Conservation (phyloP, 345 rosid genomes). For the Laguncularia racemosa region DNA sequence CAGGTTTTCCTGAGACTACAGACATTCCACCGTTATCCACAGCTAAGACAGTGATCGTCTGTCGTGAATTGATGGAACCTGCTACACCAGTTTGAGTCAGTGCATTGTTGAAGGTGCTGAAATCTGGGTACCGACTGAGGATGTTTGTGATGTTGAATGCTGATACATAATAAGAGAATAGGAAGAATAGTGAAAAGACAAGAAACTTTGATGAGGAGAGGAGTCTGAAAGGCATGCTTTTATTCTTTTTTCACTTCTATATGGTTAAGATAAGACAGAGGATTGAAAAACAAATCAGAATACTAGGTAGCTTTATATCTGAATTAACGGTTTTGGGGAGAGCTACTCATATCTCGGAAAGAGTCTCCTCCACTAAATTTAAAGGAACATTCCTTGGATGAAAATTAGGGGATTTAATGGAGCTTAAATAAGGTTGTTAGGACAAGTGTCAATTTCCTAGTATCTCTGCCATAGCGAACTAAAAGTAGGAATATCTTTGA, state of each 20-base stretch:
- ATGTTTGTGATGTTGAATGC: conserved; percentile 32
- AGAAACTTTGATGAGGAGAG: not conserved
- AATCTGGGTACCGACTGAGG: conserved; percentile 19
- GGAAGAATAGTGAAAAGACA: conserved; percentile 1
- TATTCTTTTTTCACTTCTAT: too few relatives aligned
- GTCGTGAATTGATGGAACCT: conserved; percentile 15
- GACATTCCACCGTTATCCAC: conserved; percentile 19
- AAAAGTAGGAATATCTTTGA: not conserved
- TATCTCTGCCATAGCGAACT: not conserved
- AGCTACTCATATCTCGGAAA: not conserved
- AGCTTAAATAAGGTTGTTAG: conserved; percentile 4
- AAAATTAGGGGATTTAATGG: not conserved
- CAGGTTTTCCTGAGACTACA: conserved; percentile 5
- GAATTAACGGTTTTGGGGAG: conserved; percentile 1
- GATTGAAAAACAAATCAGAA: not conserved
- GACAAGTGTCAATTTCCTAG: conserved; percentile 5
- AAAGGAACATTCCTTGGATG: conserved; percentile 4
- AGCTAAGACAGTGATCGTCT: conserved; percentile 27
- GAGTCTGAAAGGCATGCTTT: conserved; percentile 4
- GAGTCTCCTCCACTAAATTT: not conserved
- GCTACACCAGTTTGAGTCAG: conserved; percentile 22
- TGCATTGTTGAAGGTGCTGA: conserved; percentile 19
- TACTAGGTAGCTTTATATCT: not conserved
- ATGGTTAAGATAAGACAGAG: not conserved
- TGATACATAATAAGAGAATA: not conserved